A percentile compares a stretch with the other conserved stretches of the same genome.
Evolutionary conservation across 148 eudicot species (phyloP).

Genomic region (Diospyros lotus): DNA sequence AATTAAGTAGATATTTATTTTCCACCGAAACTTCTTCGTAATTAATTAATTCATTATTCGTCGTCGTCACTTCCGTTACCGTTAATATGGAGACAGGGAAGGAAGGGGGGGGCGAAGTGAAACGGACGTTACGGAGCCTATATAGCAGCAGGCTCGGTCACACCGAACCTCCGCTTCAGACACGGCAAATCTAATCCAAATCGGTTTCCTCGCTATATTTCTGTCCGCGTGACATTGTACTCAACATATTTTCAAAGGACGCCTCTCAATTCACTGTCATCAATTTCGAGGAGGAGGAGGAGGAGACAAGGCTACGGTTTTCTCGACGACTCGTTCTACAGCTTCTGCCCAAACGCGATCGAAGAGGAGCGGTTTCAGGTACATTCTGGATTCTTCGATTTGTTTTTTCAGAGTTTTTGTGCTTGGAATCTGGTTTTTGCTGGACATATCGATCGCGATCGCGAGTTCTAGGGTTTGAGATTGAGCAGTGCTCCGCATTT

Average conservation of each 20-base stretch:
- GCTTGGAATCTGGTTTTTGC: neutral
- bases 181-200: neutral
- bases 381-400: neutral
- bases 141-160: neutral
- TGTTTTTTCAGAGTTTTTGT: neutral
- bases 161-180: slow-evolving; percentile 4
- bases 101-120: neutral
- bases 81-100: too few relatives aligned
- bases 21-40: too few relatives aligned
- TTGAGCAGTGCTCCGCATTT: neutral
- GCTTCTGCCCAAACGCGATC: neutral
- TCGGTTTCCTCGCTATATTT: neutral
- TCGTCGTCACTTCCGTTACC: too few relatives aligned
- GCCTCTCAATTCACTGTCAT: neutral
- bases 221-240: too few relatives aligned
- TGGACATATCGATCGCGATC: neutral
- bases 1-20: too few relatives aligned
- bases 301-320: neutral
- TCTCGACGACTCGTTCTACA: neutral
- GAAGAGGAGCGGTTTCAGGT: slow-evolving; percentile 1
- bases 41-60: too few relatives aligned
- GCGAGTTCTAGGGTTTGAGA: neutral
- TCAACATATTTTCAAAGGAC: too few relatives aligned
- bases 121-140: slow-evolving; percentile 11
- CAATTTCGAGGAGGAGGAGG: neutral